Evolutionary conservation across 129 eudicot genomes (phyloP).

Genomic region (Helianthus tuberosus): DNA sequence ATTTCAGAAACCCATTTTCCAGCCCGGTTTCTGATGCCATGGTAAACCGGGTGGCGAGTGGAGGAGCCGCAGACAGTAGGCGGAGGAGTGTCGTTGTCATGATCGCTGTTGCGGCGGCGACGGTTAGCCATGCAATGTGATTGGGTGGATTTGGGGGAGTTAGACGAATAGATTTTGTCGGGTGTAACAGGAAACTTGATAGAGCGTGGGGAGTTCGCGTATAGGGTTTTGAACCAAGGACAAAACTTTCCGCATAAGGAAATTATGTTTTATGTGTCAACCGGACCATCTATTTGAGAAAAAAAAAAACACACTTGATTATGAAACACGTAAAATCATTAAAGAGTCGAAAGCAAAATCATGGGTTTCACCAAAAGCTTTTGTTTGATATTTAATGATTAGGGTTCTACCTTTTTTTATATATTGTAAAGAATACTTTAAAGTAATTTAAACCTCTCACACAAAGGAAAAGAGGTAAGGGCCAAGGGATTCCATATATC

Average conservation of each 20-base stretch:
- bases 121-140: slow-evolving; percentile 23
- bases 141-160: background rate
- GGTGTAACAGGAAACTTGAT: background rate
- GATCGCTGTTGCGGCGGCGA: slow-evolving; percentile 5
- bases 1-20: slow-evolving; percentile 61
- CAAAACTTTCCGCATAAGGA: too few species aligned
- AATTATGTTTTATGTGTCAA: too few species aligned
- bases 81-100: slow-evolving; percentile 11
- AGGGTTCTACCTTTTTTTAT: too few species aligned
- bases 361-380: background rate
- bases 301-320: too few species aligned
- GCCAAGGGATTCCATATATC: too few species aligned
- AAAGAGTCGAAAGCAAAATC: background rate
- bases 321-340: background rate
- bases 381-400: background rate
- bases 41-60: slow-evolving; percentile 43
- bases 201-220: background rate
- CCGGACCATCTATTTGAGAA: too few species aligned
- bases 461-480: background rate
- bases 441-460: background rate
- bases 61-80: slow-evolving; percentile 20
- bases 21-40: slow-evolving; percentile 41
- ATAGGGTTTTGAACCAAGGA: background rate
- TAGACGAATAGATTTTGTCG: background rate
- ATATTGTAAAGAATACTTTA: background rate